Evolutionary conservation across 345 rosid species (phyloP).

Genomic region (Schrenkiella parvula): DNA sequence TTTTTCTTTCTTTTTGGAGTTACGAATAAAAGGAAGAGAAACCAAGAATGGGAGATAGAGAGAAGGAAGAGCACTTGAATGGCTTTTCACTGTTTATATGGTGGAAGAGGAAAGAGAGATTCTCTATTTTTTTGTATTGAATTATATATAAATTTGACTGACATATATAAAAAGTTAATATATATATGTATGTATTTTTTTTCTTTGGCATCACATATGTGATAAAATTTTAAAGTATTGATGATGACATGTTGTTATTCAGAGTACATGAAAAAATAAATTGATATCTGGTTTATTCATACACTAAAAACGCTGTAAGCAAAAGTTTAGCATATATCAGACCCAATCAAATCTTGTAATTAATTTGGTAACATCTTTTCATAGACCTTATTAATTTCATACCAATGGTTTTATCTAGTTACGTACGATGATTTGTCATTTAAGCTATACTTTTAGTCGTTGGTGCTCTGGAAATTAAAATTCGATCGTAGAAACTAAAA

Average conservation of each 20-base stretch:
- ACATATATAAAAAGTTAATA: conserved; percentile 1
- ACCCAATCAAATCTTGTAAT: neutral
- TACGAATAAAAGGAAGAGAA: conserved; percentile 14
- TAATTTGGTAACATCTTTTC: too few species aligned
- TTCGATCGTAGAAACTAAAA: neutral
- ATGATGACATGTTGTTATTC: conserved; percentile 14
- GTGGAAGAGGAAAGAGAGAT: conserved; percentile 31
- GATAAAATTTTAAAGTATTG: neutral
- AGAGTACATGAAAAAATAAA: neutral
- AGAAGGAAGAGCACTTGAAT: conserved; percentile 24
- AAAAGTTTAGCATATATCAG: neutral
- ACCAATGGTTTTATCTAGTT: neutral
- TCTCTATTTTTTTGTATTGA: conserved; percentile 1
- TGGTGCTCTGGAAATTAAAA: neutral
- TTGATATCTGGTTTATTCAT: neutral
- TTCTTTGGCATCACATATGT: neutral
- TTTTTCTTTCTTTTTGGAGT: neutral
- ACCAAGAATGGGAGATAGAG: neutral
- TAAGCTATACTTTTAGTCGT: neutral
- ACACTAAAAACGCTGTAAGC: neutral
- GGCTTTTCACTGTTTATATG: conserved; percentile 33
- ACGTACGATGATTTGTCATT: neutral
- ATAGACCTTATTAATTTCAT: neutral
- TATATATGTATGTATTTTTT: too few species aligned
- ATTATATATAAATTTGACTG: conserved; percentile 22